Base-by-base conservation (phyloP, 495 filamentous ascomycete genomes). In the Lichina pygmaea region DNA sequence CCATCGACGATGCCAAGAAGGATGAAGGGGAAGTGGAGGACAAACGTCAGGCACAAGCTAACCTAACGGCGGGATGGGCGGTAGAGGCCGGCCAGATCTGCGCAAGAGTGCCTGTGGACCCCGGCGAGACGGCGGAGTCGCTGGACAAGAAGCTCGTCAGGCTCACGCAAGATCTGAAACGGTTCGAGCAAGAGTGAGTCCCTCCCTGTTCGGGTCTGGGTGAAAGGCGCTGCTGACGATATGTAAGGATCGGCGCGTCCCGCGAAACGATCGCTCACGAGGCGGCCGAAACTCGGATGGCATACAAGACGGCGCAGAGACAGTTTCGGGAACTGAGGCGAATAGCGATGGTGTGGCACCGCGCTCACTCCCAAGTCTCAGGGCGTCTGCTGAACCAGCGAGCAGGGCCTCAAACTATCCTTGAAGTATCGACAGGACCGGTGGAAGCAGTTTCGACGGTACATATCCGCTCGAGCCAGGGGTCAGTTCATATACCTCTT, bases 401-500 rank as follows among this genome's bases (percentile, higher is more conserved):
- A 16, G 13, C 49, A 72, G 63, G 54, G 60, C 0, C 63, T 93
- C 32, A 77, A 76, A 57, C 51, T 64, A 12, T 70, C 83, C 0
- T 67, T 92, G 33, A 60, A 65, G 33, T 61, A 80, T 44, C 80
- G 89, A 5, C 68, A 76, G 38, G 62, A 71, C 30, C 75, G 82
- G 49, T 95, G 82, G 79, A 62, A 68, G 46, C 66, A 71, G 44
- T 95, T 99, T 58, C 76, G 85, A 50, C 62, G 69, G 10, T 72
- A 75, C 50, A 94, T 99, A 48, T 81, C 83, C 9, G 73, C 73
- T 10, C 73, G 82, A 44, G 84, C 86, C 30, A 74, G 85, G 43
- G 72, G 74, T 13, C 82, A 81, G 49, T 99, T 99, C 55, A 76
- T 68, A 38, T 89, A 84, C 53, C 67, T 95, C 11, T 68, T 99